phyloP scores from a whole-genome alignment of 2,329 filamentous ascomycete genomes.

The Aspergillus intermedius region DNA sequence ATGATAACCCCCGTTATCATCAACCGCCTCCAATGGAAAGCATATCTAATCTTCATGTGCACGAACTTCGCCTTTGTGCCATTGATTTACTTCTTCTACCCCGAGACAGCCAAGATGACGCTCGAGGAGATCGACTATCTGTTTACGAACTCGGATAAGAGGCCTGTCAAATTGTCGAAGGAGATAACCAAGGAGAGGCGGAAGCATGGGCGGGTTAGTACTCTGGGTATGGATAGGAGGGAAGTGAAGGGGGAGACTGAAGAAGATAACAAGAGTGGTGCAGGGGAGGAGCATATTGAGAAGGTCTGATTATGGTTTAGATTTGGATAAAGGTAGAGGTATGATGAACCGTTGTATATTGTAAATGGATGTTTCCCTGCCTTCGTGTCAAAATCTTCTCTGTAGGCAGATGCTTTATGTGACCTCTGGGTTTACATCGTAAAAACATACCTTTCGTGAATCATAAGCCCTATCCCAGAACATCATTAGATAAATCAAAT shows the following conservation, averaged over 20 bases:
- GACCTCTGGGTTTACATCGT: background rate
- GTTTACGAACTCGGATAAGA: constrained; percentile 16
- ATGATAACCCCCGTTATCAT: constrained; percentile 31
- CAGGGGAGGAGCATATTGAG: too few relatives aligned
- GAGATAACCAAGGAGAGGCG: too few relatives aligned
- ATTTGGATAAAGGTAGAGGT: background rate
- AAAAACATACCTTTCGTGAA: background rate
- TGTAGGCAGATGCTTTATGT: background rate
- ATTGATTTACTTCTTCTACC: constrained; percentile 38
- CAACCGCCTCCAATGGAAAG: constrained; percentile 28
- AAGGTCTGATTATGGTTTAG: constrained; percentile 11
- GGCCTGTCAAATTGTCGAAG: background rate
- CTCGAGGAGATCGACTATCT: constrained; percentile 41
- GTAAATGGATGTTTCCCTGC: too few relatives aligned
- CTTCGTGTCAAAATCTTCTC: too few relatives aligned
- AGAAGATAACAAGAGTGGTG: constrained; percentile 14
- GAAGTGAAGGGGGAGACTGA: too few relatives aligned
- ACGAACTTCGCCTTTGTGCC: constrained; percentile 29
- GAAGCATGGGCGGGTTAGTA: too few relatives aligned
- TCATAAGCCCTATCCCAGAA: background rate
- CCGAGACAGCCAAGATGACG: constrained; percentile 36
- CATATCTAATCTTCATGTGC: constrained; percentile 32
- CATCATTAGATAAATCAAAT: background rate
- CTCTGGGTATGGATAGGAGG: too few relatives aligned
- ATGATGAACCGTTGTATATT: too few relatives aligned